These are phyloP conservation scores for Colletotrichum nymphaeae DNA, from an alignment of 2,329 filamentous ascomycete genomes.

Conservation along the genomic window DNA sequence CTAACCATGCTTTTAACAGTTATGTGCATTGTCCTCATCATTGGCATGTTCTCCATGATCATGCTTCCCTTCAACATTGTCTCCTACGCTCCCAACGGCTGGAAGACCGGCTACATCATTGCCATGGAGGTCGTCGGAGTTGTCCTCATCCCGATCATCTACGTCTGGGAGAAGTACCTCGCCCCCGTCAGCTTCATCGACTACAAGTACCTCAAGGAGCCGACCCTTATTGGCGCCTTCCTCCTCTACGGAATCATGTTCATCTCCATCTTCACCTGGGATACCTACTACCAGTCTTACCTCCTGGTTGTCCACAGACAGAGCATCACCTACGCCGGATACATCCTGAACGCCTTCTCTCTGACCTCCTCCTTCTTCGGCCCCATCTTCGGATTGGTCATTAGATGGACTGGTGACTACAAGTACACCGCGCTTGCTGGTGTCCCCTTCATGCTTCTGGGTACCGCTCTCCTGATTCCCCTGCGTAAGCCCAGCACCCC, in stretches of 20 bases:
- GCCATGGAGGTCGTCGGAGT: constrained; percentile 63
- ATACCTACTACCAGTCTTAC: constrained; percentile 55
- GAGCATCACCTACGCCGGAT: constrained; percentile 42
- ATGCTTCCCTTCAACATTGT: constrained; percentile 68
- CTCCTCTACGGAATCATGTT: constrained; percentile 41
- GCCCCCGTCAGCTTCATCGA: constrained; percentile 65
- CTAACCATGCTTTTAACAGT: constrained; percentile 38
- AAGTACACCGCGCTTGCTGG: constrained; percentile 47
- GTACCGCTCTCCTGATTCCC: constrained; percentile 46
- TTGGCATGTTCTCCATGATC: constrained; percentile 61
- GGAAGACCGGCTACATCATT: constrained; percentile 57
- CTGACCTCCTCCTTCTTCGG: constrained; percentile 52
- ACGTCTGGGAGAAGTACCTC: constrained; percentile 62
- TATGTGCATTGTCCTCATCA: constrained; percentile 61
- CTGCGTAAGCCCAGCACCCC: constrained; percentile 45
- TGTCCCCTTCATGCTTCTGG: constrained; percentile 46
- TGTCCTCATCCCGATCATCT: constrained; percentile 59
- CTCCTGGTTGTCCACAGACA: constrained; percentile 50
- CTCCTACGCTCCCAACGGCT: constrained; percentile 52
- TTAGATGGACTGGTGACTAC: constrained; percentile 46
- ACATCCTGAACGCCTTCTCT: constrained; percentile 48
- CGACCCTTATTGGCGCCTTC: constrained; percentile 44
- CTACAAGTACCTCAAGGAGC: constrained; percentile 55
- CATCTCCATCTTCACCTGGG: constrained; percentile 46
- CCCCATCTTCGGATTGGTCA: constrained; percentile 51